Conservation (phyloP, 257 asterid genomes). For the Penstemon eatonii region DNA sequence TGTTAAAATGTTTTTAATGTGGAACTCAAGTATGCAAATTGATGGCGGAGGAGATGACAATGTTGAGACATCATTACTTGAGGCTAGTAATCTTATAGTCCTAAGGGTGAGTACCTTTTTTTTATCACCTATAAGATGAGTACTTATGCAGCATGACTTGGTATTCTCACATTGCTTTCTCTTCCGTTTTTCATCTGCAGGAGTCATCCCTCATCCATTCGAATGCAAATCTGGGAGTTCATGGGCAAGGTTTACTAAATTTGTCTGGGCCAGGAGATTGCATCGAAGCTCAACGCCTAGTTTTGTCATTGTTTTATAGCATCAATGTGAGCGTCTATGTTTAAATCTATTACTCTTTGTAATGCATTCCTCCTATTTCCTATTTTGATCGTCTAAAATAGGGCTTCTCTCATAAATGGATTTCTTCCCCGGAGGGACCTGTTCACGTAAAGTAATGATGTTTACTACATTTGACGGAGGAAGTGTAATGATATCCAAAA, state of each 20-base stretch:
- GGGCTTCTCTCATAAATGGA: background rate
- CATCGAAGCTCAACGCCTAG: constrained; percentile 92
- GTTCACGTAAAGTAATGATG: background rate
- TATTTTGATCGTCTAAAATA: background rate
- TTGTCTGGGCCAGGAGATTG: constrained; percentile 95
- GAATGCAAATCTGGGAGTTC: constrained; percentile 94
- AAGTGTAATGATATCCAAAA: background rate
- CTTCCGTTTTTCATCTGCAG: constrained; percentile 41
- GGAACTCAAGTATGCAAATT: constrained; percentile 88
- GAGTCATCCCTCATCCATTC: constrained; percentile 89
- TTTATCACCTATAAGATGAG: constrained; percentile 8
- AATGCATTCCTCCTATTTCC: background rate
- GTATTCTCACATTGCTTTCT: constrained; percentile 18
- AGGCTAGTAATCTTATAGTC: constrained; percentile 97
- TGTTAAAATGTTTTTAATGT: constrained; percentile 95
- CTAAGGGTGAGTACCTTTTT: constrained; percentile 63
- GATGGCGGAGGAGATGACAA: constrained; percentile 99
- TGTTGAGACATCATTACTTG: constrained; percentile 92
- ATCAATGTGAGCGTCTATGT: constrained; percentile 63
- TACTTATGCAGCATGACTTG: constrained; percentile 19
- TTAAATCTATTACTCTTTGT: background rate
- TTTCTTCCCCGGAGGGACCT: background rate
- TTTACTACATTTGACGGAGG: background rate
- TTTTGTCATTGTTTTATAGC: constrained; percentile 85
- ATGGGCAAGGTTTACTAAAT: constrained; percentile 91